A percentile compares a stretch with the other conserved stretches of the same genome.
phyloP scores from a whole-genome alignment of 2,329 filamentous ascomycete genomes.

The Camillea tinctor region DNA sequence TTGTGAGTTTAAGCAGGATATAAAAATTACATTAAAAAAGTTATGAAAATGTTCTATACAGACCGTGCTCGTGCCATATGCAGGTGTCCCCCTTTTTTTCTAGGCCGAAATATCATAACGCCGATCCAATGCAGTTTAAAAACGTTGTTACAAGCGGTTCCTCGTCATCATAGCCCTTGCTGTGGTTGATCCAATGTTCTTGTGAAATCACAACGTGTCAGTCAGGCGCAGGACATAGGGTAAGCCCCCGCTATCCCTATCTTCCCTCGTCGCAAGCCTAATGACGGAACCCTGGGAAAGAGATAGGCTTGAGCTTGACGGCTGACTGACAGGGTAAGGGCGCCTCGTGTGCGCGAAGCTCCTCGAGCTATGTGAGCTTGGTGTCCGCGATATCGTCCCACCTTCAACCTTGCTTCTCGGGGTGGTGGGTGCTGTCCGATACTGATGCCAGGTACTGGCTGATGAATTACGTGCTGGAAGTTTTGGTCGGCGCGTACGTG shows the following conservation, averaged over 20 bases:
- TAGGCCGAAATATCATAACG: conserved; percentile 4
- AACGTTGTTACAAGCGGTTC: not conserved
- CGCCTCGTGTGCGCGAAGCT: conserved; percentile 42
- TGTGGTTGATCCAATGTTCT: not conserved
- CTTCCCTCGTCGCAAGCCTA: conserved; percentile 42
- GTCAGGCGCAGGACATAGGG: conserved; percentile 36
- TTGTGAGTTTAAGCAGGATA: not conserved
- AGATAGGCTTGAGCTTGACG: conserved; percentile 25
- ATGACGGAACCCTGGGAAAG: conserved; percentile 39
- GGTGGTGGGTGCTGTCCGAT: conserved; percentile 54
- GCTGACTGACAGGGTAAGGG: conserved; percentile 36
- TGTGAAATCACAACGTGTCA: conserved; percentile 13
- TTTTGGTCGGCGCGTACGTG: conserved; percentile 22
- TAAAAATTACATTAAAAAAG: conserved; percentile 15
- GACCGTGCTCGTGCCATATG: conserved; percentile 2
- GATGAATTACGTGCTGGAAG: conserved; percentile 41
- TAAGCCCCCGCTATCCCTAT: conserved; percentile 33
- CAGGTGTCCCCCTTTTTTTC: not conserved
- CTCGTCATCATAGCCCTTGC: too few species aligned
- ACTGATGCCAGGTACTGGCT: conserved; percentile 43
- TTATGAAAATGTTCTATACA: conserved; percentile 15
- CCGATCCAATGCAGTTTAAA: conserved; percentile 1
- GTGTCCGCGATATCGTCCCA: conserved; percentile 37
- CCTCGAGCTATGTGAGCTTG: conserved; percentile 22
- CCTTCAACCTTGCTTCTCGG: conserved; percentile 40